These are phyloP conservation scores for Pseudogymnoascus sp. DNA, from an alignment of 2,329 filamentous ascomycete species.

Conservation along the genomic window DNA sequence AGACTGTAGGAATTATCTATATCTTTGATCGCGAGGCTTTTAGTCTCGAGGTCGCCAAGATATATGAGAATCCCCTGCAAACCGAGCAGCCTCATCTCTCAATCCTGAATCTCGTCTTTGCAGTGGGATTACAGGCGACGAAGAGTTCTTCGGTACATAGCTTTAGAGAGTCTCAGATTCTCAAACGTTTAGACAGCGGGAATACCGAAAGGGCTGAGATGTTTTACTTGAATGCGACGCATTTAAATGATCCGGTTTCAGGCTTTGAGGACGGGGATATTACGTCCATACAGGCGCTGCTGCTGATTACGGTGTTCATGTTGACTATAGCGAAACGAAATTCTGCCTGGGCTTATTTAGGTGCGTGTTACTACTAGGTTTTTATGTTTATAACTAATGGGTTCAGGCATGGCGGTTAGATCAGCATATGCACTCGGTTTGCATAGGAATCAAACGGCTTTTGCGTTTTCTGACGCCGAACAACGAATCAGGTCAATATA, in stretches of 20 bases:
- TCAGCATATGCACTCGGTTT: slow-evolving; percentile 56
- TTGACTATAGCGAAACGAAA: slow-evolving; percentile 55
- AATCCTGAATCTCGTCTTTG: slow-evolving; percentile 16
- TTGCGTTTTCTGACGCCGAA: slow-evolving; percentile 43
- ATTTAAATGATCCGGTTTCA: slow-evolving; percentile 12
- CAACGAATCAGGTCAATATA: slow-evolving; percentile 26
- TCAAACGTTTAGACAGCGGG: slow-evolving; percentile 9
- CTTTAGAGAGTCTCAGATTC: slow-evolving; percentile 6
- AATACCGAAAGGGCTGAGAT: slow-evolving; percentile 13
- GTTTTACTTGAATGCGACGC: slow-evolving; percentile 15
- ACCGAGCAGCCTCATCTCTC: slow-evolving; percentile 12
- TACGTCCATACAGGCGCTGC: slow-evolving; percentile 57
- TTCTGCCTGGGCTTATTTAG: slow-evolving; percentile 54
- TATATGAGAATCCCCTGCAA: slow-evolving; percentile 12
- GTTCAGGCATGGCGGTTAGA: slow-evolving; percentile 53
- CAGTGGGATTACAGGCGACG: slow-evolving; percentile 13
- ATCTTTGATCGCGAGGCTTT: slow-evolving; percentile 11
- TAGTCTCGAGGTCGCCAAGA: not conserved
- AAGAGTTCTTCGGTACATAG: slow-evolving; percentile 4
- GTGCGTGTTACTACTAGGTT: slow-evolving; percentile 30
- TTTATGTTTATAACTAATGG: slow-evolving; percentile 9
- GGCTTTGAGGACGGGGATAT: slow-evolving; percentile 54
- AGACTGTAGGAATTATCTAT: slow-evolving; percentile 10
- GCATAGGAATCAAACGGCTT: slow-evolving; percentile 52
- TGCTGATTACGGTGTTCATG: slow-evolving; percentile 59